Base-by-base conservation (phyloP, 1,284 basidiomycete species). In the Malassezia pachydermatis region DNA sequence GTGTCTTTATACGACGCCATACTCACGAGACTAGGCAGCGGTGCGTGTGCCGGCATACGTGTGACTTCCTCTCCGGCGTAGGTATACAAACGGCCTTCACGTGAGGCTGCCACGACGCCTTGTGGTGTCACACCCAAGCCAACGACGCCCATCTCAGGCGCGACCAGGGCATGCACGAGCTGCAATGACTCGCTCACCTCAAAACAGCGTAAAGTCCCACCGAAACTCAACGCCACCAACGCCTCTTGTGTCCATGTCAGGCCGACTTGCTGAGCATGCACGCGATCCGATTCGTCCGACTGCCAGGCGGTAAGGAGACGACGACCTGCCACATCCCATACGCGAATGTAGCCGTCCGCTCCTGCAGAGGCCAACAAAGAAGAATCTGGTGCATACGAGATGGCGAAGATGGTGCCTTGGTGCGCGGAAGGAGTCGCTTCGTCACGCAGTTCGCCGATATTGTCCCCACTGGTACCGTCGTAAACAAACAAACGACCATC, bases 401-500 rank as follows among this genome's bases (percentile, higher is more conserved):
- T 62, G 1, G 72, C 70, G 55, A 70, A 75, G 43, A 75, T 66
- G 29, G 72, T 68, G n/a, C 73, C 74, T 13, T 54, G 52, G 48
- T 76, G 75, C n/a, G 70, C 70, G 5, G 13, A 11, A n/a, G 23
- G 37, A 2, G 24, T 8, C 9, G 14, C 37, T 6, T 29, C 45
- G 20, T 38, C 47, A 1, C 29, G 78, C 20, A 33, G 24, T 13
- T 50, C 54, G 17, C 50, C 44, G 16, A 52, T 11, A 0, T 51
- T 81, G 29, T 94, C 87, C 2, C 89, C 90, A 3, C 80, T 83
- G 73, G 85, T 83, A 24, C 92, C 94, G 58, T 95, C 88, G 71
- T 94, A 96, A 17, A 98, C 63, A 74, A 94, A 86, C 13, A 78
- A 76, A 75, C 89, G 92, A 40, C 79, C 81, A 73, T 99, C 94